Conservation (phyloP, 2,329 filamentous ascomycete genomes). For the Trichoderma lentiforme region DNA sequence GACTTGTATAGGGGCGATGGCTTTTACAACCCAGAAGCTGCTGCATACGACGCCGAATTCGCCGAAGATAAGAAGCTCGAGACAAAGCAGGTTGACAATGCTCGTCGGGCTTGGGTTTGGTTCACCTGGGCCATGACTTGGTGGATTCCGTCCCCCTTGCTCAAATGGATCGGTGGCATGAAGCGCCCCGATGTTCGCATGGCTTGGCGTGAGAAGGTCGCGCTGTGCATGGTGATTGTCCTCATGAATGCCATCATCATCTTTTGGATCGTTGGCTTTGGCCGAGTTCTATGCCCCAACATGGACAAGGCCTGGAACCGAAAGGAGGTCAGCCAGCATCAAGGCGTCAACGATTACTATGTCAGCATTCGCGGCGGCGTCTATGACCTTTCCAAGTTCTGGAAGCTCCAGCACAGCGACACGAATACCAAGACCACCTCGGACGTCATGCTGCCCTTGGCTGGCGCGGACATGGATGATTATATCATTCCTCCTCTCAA, state of each 20-base stretch:
- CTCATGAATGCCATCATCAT: slow-evolving; percentile 77
- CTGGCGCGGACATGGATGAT: slow-evolving; percentile 73
- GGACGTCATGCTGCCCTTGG: slow-evolving; percentile 71
- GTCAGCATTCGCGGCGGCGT: slow-evolving; percentile 85
- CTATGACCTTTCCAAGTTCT: slow-evolving; percentile 90
- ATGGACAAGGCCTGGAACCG: slow-evolving; percentile 83
- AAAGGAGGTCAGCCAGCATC: slow-evolving; percentile 66
- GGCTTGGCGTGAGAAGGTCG: slow-evolving; percentile 95
- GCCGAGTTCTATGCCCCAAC: slow-evolving; percentile 82
- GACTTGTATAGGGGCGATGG: slow-evolving; percentile 71
- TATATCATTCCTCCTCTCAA: slow-evolving; percentile 81
- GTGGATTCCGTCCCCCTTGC: slow-evolving; percentile 85
- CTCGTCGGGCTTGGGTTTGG: slow-evolving; percentile 73
- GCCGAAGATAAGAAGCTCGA: slow-evolving; percentile 74
- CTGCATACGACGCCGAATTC: slow-evolving; percentile 67
- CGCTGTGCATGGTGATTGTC: slow-evolving; percentile 75
- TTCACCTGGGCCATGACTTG: slow-evolving; percentile 86
- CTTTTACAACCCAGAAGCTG: slow-evolving; percentile 70
- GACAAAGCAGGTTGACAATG: slow-evolving; percentile 59
- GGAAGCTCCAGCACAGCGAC: slow-evolving; percentile 80
- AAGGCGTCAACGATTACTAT: slow-evolving; percentile 73
- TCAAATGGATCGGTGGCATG: slow-evolving; percentile 87
- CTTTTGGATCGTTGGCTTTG: slow-evolving; percentile 91
- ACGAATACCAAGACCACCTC: slow-evolving; percentile 56
- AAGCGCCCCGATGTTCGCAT: slow-evolving; percentile 94